Evolutionary conservation across 192 early-diverging fungal species (phyloP).

Genomic region (Oehlia diaphana): DNA sequence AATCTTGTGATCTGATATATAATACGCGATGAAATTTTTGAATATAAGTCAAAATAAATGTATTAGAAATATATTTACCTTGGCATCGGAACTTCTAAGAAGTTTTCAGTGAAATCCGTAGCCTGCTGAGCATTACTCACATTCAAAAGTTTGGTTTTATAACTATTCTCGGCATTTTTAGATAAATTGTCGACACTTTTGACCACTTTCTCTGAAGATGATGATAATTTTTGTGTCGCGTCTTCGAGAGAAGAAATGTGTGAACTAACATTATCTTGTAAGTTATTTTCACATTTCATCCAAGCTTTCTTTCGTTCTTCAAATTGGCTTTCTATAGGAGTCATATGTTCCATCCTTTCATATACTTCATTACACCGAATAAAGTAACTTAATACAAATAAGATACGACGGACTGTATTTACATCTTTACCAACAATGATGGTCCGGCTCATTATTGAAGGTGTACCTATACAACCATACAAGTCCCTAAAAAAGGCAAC

Average conservation of each 20-base stretch:
- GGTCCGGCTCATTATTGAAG: constrained; percentile 49
- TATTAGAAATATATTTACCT: not conserved
- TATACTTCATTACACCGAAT: constrained; percentile 63
- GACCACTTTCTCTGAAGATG: too few species aligned
- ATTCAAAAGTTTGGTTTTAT: not conserved
- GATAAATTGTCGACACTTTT: too few species aligned
- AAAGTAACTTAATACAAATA: constrained; percentile 57
- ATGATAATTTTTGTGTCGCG: too few species aligned
- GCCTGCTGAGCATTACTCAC: not conserved
- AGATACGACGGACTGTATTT: constrained; percentile 47
- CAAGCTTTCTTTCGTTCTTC: not conserved
- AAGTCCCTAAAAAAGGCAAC: constrained; percentile 39
- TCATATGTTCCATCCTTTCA: constrained; percentile 35
- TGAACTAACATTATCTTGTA: not conserved
- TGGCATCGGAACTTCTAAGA: constrained; percentile 28
- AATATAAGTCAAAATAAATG: not conserved
- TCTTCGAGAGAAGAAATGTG: not conserved
- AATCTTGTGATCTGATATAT: constrained; percentile 1
- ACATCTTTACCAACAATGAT: constrained; percentile 52
- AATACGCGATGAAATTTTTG: not conserved
- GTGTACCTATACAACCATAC: constrained; percentile 52
- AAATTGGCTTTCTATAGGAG: not conserved
- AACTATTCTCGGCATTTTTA: not conserved
- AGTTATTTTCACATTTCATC: not conserved
- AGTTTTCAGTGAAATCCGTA: constrained; percentile 3